These are phyloP conservation scores for Hyphopichia burtonii DNA, from an alignment of 1,139 yeast genomes.

Conservation along the genomic window DNA sequence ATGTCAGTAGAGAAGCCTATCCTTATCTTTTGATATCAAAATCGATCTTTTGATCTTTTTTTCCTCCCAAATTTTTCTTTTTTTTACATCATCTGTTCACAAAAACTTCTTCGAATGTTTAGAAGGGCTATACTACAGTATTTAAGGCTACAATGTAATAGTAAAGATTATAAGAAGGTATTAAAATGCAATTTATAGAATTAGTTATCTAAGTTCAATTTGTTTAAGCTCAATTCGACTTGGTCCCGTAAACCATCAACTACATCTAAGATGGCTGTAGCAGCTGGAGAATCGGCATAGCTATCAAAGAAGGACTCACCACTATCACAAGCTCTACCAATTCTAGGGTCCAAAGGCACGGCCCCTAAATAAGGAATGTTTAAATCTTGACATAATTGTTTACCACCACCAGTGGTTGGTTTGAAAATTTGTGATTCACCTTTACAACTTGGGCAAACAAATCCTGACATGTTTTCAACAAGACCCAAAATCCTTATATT, in stretches of 20 bases:
- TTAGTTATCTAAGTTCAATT: constrained; percentile 4
- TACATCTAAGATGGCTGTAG: constrained; percentile 80
- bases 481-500: constrained; percentile 81
- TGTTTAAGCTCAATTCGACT: constrained; percentile 28
- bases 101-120: too few species aligned
- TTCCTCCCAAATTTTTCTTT: too few species aligned
- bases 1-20: too few species aligned
- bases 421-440: constrained; percentile 89
- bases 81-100: too few species aligned
- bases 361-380: constrained; percentile 79
- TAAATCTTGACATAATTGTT: constrained; percentile 75
- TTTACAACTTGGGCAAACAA: constrained; percentile 92
- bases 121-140: too few species aligned
- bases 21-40: too few species aligned
- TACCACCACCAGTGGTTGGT: constrained; percentile 97
- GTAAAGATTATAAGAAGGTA: too few species aligned
- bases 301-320: constrained; percentile 86
- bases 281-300: constrained; percentile 92
- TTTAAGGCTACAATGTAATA: too few species aligned
- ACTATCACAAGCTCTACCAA: constrained; percentile 82
- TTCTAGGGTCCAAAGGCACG: constrained; percentile 94
- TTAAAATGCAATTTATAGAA: too few species aligned
- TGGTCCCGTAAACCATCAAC: constrained; percentile 62
- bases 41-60: too few species aligned
- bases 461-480: constrained; percentile 98